Evolutionary conservation across 2,329 filamentous ascomycete species (phyloP).

Genomic region (Claviceps sp.): DNA sequence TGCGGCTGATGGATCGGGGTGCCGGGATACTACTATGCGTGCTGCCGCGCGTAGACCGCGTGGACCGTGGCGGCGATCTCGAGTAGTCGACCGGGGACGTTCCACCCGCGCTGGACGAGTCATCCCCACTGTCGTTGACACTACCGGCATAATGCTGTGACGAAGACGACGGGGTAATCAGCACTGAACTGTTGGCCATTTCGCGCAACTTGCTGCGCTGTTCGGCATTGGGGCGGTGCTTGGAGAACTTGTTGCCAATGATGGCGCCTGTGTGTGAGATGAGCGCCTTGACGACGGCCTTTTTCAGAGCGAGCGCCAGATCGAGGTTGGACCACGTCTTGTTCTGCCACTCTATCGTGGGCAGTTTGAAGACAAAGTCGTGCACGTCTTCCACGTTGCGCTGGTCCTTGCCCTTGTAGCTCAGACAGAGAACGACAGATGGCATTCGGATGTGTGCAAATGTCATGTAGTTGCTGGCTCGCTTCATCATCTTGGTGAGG

Average conservation of each 20-base stretch:
- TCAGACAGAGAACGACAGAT: constrained; percentile 86
- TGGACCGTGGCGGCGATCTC: constrained; percentile 41
- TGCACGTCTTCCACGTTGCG: constrained; percentile 95
- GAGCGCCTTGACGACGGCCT: constrained; percentile 82
- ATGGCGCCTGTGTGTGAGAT: constrained; percentile 94
- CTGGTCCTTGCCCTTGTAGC: constrained; percentile 91
- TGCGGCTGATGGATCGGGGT: constrained; percentile 33
- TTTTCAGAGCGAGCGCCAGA: constrained; percentile 81
- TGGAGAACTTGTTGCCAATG: constrained; percentile 91
- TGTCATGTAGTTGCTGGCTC: constrained; percentile 95
- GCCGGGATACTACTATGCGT: constrained; percentile 34
- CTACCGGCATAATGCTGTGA: constrained; percentile 27
- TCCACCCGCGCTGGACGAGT: constrained; percentile 41
- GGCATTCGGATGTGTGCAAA: constrained; percentile 91
- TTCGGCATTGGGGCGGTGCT: constrained; percentile 68
- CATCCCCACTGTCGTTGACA: constrained; percentile 37
- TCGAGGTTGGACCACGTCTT: constrained; percentile 99
- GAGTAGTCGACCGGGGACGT: constrained; percentile 44
- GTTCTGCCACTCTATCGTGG: constrained; percentile 89
- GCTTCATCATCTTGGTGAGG: constrained; percentile 87
- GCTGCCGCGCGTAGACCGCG: constrained; percentile 31
- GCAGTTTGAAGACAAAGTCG: constrained; percentile 92
- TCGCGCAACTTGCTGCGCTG: constrained; percentile 71
- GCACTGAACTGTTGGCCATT: constrained; percentile 62
- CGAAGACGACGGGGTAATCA: constrained; percentile 30